phyloP scores from a whole-genome alignment of 179 eudicot species.

The Spinacia oleracea region DNA sequence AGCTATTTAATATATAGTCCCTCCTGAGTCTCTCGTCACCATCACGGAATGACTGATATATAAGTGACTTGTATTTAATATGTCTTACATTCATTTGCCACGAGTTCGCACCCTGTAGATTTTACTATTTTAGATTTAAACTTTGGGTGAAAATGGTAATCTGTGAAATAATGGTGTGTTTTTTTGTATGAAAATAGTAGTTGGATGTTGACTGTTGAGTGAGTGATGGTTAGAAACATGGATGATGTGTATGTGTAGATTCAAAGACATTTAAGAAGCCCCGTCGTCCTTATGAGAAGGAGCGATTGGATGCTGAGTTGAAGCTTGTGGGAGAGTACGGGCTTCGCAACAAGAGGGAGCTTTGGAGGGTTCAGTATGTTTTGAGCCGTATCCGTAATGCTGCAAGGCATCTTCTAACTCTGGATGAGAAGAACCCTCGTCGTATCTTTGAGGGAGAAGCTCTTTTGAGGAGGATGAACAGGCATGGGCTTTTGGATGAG shows the following conservation, averaged over 20 bases:
- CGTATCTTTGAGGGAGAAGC: constrained; percentile 92
- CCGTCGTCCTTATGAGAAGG: constrained; percentile 87
- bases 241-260: constrained; percentile 34
- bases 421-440: constrained; percentile 85
- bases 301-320: constrained; percentile 79
- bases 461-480: constrained; percentile 78
- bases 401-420: constrained; percentile 76
- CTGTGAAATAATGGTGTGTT: too few species aligned
- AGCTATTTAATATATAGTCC: too few species aligned
- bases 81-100: too few species aligned
- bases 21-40: too few species aligned
- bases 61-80: too few species aligned
- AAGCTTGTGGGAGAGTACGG: constrained; percentile 91
- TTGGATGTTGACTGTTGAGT: too few species aligned
- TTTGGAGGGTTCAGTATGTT: constrained; percentile 86
- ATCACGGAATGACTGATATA: too few species aligned
- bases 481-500: constrained; percentile 73
- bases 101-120: too few species aligned
- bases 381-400: constrained; percentile 77
- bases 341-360: constrained; percentile 78
- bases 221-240: neutral
- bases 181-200: too few species aligned
- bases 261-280: constrained; percentile 92
- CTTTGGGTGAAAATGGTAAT: too few species aligned
- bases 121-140: too few species aligned